Percentiles rank a stretch among this genome's conserved stretches.
Conservation (phyloP, 1,284 basidiomycete species). For the Anthracocystis panici-leucophaei region DNA sequence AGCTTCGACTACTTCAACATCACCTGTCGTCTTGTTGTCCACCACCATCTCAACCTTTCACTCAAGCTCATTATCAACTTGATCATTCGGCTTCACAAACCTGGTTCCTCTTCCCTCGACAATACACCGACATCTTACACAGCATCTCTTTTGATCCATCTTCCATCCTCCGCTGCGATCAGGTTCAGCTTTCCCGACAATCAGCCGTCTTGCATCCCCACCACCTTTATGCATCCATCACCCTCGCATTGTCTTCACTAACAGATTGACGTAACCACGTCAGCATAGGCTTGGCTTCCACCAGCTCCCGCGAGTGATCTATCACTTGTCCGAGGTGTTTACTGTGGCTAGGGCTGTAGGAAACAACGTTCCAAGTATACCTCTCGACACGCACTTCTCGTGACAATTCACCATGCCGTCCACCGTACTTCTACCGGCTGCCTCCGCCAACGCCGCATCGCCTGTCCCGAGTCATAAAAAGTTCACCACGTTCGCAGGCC, state of each 20-base stretch:
- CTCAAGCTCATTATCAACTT: background rate
- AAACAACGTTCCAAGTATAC: too few species aligned
- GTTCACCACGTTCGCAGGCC: slow-evolving; percentile 57
- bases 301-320: slow-evolving; percentile 7
- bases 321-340: background rate
- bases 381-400: background rate
- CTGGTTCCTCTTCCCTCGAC: background rate
- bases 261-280: slow-evolving; percentile 20
- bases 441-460: slow-evolving; percentile 17
- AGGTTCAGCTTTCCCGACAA: background rate
- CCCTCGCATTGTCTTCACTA: slow-evolving; percentile 1
- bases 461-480: slow-evolving; percentile 38
- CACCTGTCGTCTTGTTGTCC: background rate
- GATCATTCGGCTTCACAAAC: background rate
- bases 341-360: too few species aligned
- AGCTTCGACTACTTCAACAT: background rate
- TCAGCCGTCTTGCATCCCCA: background rate
- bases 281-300: slow-evolving; percentile 9
- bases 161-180: background rate
- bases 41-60: background rate
- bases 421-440: slow-evolving; percentile 13
- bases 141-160: background rate
- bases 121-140: background rate
- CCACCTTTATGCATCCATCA: slow-evolving; percentile 17
- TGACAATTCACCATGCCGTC: slow-evolving; percentile 27